phyloP scores from a whole-genome alignment of 225 moss, liverwort and hornwort species.

The Straminergon stramineum region DNA sequence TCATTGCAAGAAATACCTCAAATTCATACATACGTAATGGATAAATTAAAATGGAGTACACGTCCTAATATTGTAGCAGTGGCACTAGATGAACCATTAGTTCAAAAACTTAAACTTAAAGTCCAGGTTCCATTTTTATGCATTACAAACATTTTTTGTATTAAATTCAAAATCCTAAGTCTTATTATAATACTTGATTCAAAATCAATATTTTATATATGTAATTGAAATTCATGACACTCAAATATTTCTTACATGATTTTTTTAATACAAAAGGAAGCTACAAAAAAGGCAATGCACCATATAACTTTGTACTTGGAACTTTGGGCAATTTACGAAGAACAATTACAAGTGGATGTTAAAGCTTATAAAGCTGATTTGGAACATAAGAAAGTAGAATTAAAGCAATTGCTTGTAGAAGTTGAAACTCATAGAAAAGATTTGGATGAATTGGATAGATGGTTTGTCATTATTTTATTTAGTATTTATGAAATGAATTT shows the following conservation, averaged over 20 bases:
- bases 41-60: conserved; percentile 77
- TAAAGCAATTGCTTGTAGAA: conserved; percentile 63
- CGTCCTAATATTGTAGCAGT: conserved; percentile 51
- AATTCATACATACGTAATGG: conserved; percentile 68
- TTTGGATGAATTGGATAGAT: conserved; percentile 58
- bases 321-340: conserved; percentile 50
- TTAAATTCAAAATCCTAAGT: neutral
- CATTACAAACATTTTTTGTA: neutral
- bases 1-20: conserved; percentile 70
- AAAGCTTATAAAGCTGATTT: conserved; percentile 42
- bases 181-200: neutral
- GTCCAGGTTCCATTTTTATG: conserved; percentile 31
- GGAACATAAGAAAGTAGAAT: conserved; percentile 33
- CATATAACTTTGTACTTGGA: conserved; percentile 47
- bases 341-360: conserved; percentile 47
- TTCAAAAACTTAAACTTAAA: conserved; percentile 34
- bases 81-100: conserved; percentile 41
- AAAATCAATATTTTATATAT: neutral
- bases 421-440: conserved; percentile 54
- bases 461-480: conserved; percentile 10
- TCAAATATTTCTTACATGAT: no score
- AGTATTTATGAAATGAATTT: neutral
- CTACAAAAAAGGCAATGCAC: conserved; percentile 55
- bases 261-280: conserved; percentile 28
- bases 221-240: neutral